Evolutionary conservation across 768 basidiomycete genomes (phyloP).

Genomic region (Pisolithus orientalis): DNA sequence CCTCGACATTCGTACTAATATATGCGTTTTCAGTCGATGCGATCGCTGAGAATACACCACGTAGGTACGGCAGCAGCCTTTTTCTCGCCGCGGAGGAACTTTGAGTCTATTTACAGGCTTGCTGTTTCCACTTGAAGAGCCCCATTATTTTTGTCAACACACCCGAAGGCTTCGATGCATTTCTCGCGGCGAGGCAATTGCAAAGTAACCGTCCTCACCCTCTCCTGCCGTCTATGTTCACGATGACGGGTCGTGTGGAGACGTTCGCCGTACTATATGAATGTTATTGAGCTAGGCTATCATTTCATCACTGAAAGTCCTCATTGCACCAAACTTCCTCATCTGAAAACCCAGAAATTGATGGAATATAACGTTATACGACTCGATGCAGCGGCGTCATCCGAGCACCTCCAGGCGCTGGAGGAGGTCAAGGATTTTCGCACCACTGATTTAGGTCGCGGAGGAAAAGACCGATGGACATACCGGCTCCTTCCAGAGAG

Average conservation of each 20-base stretch:
- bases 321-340: background rate
- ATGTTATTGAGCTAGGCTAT: slow-evolving; percentile 1
- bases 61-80: no score
- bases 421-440: slow-evolving; percentile 49
- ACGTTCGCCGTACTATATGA: slow-evolving; percentile 16
- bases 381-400: slow-evolving; percentile 38
- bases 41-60: no score
- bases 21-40: no score
- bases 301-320: slow-evolving; percentile 12
- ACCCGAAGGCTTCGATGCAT: slow-evolving; percentile 11
- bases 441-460: slow-evolving; percentile 47
- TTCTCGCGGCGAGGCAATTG: slow-evolving; percentile 12
- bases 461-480: slow-evolving; percentile 47
- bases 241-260: slow-evolving; percentile 8
- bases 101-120: no score
- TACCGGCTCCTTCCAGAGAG: slow-evolving; percentile 43
- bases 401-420: slow-evolving; percentile 44
- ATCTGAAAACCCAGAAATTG: background rate
- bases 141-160: slow-evolving; percentile 3
- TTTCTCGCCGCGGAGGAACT: no score
- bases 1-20: no score
- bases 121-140: background rate
- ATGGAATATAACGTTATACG: slow-evolving; percentile 33
- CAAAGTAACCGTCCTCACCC: background rate
- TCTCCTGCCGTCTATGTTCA: slow-evolving; percentile 14